Conservation (phyloP, 495 filamentous ascomycete genomes). For the Delitschia confertaspora region DNA sequence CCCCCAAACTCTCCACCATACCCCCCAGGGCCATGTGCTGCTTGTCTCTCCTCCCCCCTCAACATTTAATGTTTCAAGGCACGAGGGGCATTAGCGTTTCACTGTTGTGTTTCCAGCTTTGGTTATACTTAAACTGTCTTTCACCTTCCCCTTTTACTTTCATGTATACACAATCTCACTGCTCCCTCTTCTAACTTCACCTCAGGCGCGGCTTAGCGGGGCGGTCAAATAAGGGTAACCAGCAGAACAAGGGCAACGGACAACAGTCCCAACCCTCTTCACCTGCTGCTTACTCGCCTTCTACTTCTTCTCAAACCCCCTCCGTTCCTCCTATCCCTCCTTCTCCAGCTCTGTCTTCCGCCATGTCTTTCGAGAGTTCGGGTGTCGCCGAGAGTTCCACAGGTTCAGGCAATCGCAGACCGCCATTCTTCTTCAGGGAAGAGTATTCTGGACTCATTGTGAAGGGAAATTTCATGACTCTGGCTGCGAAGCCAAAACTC, state of each 20-base stretch:
- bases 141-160: neutral
- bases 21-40: conserved; percentile 19
- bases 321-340: conserved; percentile 28
- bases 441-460: conserved; percentile 78
- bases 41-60: conserved; percentile 19
- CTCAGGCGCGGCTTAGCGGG: conserved; percentile 30
- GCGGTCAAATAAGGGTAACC: conserved; percentile 28
- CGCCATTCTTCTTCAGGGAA: conserved; percentile 67
- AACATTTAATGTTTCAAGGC: conserved; percentile 21
- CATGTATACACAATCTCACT: neutral
- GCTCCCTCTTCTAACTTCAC: conserved; percentile 11
- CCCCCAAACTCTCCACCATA: conserved; percentile 3
- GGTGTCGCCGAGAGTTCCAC: neutral
- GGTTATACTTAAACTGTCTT: neutral
- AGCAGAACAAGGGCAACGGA: conserved; percentile 29
- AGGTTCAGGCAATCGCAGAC: conserved; percentile 35
- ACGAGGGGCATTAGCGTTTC: conserved; percentile 21
- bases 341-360: conserved; percentile 28
- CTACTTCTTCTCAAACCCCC: conserved; percentile 18
- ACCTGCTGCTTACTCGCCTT: conserved; percentile 17
- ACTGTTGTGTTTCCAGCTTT: conserved; percentile 10
- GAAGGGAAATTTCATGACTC: conserved; percentile 91
- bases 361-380: conserved; percentile 28
- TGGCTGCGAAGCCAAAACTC: conserved; percentile 79
- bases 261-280: conserved; percentile 31